Evolutionary conservation across 2,329 filamentous ascomycete species (phyloP).

Genomic region (Lanzia echinophila): DNA sequence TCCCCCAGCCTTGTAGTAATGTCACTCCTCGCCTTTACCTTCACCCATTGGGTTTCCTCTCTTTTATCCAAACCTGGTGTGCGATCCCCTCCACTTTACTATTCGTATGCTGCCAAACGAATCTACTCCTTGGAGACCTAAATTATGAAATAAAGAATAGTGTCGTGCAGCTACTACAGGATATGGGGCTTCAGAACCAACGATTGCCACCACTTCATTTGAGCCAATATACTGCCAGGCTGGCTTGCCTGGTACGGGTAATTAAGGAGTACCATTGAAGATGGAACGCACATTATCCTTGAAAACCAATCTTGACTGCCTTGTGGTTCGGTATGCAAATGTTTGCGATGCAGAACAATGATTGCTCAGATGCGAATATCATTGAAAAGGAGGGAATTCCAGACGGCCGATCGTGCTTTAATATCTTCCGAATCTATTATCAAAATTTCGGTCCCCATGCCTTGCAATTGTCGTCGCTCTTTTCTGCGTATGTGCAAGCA

Average conservation of each 20-base stretch:
- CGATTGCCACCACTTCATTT: slow-evolving; percentile 51
- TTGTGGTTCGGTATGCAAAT: slow-evolving; percentile 38
- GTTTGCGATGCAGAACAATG: slow-evolving; percentile 50
- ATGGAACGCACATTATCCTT: slow-evolving; percentile 43
- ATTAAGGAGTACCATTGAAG: slow-evolving; percentile 41
- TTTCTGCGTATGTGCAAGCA: slow-evolving; percentile 45
- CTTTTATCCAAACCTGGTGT: no score
- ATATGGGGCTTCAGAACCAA: no score
- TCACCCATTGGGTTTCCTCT: no score
- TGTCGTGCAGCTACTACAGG: no score
- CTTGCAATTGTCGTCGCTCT: slow-evolving; percentile 35
- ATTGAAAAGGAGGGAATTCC: slow-evolving; percentile 50
- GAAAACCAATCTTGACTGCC: slow-evolving; percentile 40
- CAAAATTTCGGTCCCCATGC: slow-evolving; percentile 4
- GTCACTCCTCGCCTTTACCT: no score
- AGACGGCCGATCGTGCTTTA: slow-evolving; percentile 46
- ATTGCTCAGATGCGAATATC: slow-evolving; percentile 43
- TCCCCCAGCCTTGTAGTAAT: no score
- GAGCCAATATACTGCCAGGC: slow-evolving; percentile 46
- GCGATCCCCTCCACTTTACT: no score
- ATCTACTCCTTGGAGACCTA: no score
- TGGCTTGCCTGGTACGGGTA: slow-evolving; percentile 45
- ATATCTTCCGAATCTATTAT: slow-evolving; percentile 36
- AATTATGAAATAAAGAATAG: no score
- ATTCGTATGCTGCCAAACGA: no score